Percentiles rank a stretch among this genome's conserved stretches.
Evolutionary conservation across 2,329 filamentous ascomycete species (phyloP).

Genomic region (Orbilia javanica): DNA sequence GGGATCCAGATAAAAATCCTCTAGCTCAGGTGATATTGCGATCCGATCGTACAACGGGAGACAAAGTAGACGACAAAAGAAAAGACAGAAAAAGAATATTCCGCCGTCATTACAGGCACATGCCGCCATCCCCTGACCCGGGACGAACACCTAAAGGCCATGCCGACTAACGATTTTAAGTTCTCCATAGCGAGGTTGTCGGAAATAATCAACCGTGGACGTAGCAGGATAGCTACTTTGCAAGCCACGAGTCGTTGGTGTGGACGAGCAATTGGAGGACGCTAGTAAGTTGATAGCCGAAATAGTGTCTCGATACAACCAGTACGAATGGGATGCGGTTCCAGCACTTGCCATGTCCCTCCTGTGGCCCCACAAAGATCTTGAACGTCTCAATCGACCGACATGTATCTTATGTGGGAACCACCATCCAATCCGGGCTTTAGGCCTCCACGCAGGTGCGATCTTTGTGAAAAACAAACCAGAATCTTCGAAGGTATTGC

Average conservation of each 20-base stretch:
- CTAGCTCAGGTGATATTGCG: slow-evolving; percentile 50
- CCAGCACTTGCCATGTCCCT: slow-evolving; percentile 45
- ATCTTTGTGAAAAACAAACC: slow-evolving; percentile 36
- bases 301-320: slow-evolving; percentile 55
- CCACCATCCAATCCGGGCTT: slow-evolving; percentile 54
- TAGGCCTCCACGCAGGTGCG: slow-evolving; percentile 47
- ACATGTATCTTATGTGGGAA: slow-evolving; percentile 32
- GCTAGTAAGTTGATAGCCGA: slow-evolving; percentile 57
- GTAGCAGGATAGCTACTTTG: slow-evolving; percentile 40
- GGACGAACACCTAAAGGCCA: slow-evolving; percentile 21
- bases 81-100: slow-evolving; percentile 44
- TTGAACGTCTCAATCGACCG: slow-evolving; percentile 46
- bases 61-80: slow-evolving; percentile 32
- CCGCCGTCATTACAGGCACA: slow-evolving; percentile 30
- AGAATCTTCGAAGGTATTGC: slow-evolving; percentile 9
- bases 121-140: slow-evolving; percentile 51
- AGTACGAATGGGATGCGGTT: slow-evolving; percentile 57
- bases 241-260: slow-evolving; percentile 54
- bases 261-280: slow-evolving; percentile 49
- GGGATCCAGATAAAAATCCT: slow-evolving; percentile 35
- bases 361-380: slow-evolving; percentile 51
- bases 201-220: slow-evolving; percentile 51
- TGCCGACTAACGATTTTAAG: slow-evolving; percentile 40
- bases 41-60: slow-evolving; percentile 32
- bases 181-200: slow-evolving; percentile 40